Conservation (phyloP, 257 asterid genomes). For the Fraxinus quadrangulata region DNA sequence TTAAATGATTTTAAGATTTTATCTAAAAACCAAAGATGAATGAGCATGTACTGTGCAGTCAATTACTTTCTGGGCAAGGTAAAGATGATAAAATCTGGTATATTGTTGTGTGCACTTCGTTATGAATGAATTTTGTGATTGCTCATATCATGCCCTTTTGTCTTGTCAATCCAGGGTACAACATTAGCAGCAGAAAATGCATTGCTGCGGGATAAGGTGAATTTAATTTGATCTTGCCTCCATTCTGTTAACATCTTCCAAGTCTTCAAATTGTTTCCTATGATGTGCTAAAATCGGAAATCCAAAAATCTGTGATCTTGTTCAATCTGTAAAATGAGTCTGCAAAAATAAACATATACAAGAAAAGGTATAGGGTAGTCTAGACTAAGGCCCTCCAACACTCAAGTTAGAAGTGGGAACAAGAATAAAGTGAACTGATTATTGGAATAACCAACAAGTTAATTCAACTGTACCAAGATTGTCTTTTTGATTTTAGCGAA, state of each 20-base stretch:
- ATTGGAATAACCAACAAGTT: neutral
- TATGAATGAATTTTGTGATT: neutral
- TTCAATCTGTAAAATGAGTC: neutral
- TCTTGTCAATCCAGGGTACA: slow-evolving; percentile 42
- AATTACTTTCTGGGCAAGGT: neutral
- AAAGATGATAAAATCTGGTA: neutral
- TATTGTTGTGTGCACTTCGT: neutral
- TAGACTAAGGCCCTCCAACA: neutral
- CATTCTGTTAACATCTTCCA: neutral
- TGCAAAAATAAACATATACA: neutral
- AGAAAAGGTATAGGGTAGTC: neutral
- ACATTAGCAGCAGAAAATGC: slow-evolving; percentile 79
- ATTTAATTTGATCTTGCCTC: neutral
- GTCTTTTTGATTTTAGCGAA: neutral
- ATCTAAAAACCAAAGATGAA: neutral
- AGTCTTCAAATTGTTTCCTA: neutral
- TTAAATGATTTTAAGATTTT: neutral
- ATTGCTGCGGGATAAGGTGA: slow-evolving; percentile 66
- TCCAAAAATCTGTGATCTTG: neutral
- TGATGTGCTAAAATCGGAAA: neutral
- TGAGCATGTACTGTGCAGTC: neutral
- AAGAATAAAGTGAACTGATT: too few species aligned
- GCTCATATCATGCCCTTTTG: neutral
- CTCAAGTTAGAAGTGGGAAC: neutral
- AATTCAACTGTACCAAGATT: too few species aligned